Conservation (phyloP, 2,329 filamentous ascomycete genomes). For the Erysiphe pulchra region DNA sequence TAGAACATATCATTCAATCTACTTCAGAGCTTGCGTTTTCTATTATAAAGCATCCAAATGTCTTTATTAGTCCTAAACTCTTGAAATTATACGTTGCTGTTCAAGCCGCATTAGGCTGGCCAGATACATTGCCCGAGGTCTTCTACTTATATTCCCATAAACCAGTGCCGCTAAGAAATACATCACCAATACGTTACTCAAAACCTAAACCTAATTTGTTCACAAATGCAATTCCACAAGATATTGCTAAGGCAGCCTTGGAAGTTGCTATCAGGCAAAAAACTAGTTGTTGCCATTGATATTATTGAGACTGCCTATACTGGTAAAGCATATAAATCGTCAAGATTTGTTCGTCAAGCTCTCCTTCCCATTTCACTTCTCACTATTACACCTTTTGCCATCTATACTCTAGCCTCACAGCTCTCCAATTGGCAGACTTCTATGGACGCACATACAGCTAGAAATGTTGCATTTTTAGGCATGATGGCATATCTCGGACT, state of each 20-base stretch:
- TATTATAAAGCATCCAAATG: conserved; percentile 45
- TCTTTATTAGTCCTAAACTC: conserved; percentile 53
- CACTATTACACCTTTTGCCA: conserved; percentile 33
- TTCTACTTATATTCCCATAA: conserved; percentile 70
- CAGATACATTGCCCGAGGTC: conserved; percentile 53
- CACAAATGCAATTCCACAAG: conserved; percentile 44
- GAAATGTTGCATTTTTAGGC: conserved; percentile 52
- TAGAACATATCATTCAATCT: conserved; percentile 16
- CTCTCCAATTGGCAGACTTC: conserved; percentile 40
- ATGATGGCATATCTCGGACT: conserved; percentile 64
- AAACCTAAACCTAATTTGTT: conserved; percentile 40
- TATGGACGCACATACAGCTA: conserved; percentile 55
- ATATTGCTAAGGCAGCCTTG: conserved; percentile 47
- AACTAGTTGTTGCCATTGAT: conserved; percentile 55
- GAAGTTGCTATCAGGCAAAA: conserved; percentile 52
- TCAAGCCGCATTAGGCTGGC: conserved; percentile 45
- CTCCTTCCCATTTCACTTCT: conserved; percentile 31
- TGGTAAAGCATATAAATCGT: conserved; percentile 36
- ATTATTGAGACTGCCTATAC: conserved; percentile 47
- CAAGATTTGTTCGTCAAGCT: conserved; percentile 39
- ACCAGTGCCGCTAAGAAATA: conserved; percentile 36
- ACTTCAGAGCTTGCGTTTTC: conserved; percentile 37
- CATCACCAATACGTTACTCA: conserved; percentile 31
- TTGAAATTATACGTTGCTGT: conserved; percentile 52
- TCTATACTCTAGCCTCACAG: conserved; percentile 45